phyloP scores from a whole-genome alignment of 148 eudicot genomes.

The Nepenthes mirabilis region DNA sequence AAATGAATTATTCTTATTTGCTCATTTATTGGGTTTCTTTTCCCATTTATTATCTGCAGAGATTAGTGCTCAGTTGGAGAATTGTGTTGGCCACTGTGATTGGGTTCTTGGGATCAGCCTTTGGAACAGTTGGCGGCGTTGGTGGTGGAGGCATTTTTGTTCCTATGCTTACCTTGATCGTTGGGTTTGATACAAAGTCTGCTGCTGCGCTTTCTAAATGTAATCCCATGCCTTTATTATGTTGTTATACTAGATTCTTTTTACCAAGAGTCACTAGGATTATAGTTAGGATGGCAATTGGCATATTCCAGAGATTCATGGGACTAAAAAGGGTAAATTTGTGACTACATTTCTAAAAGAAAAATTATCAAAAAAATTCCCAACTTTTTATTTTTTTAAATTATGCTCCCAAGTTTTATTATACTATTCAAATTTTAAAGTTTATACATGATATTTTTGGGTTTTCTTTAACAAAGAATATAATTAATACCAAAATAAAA shows the following conservation, averaged over 20 bases:
- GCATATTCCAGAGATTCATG: too few relatives aligned
- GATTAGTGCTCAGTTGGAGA: slow-evolving; percentile 67
- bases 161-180: slow-evolving; percentile 77
- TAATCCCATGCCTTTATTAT: slow-evolving; percentile 5
- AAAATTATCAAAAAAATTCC: too few relatives aligned
- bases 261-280: too few relatives aligned
- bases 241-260: not conserved
- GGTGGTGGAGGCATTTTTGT: slow-evolving; percentile 99
- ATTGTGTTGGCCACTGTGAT: slow-evolving; percentile 60
- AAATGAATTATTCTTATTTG: not conserved
- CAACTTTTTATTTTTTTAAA: too few relatives aligned
- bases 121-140: slow-evolving; percentile 94
- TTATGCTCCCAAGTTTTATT: too few relatives aligned
- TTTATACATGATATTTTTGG: too few relatives aligned
- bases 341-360: too few relatives aligned
- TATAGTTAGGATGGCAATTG: too few relatives aligned
- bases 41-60: slow-evolving; percentile 21
- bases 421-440: too few relatives aligned
- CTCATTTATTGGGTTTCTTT: slow-evolving; percentile 4
- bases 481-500: slow-evolving; percentile 1
- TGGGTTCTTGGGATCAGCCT: slow-evolving; percentile 87
- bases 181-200: slow-evolving; percentile 95
- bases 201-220: slow-evolving; percentile 99
- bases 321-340: too few relatives aligned
- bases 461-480: too few relatives aligned